These are phyloP conservation scores for Tuber melanosporum DNA, from an alignment of 495 filamentous ascomycete genomes.

Conservation along the genomic window DNA sequence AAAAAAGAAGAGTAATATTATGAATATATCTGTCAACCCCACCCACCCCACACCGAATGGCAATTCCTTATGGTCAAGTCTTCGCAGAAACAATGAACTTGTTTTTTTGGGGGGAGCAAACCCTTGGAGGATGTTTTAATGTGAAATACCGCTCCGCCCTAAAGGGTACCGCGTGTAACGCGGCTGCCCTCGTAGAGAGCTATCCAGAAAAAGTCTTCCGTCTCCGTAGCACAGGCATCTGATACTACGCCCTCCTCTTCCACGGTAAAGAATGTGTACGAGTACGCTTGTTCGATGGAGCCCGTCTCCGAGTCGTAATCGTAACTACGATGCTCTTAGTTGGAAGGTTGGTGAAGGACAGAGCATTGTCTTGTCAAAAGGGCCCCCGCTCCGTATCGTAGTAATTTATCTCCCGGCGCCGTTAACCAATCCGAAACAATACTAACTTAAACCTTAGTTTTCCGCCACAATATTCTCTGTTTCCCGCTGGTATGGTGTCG, in stretches of 20 bases:
- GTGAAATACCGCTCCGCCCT: constrained; percentile 34
- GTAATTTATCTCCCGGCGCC: neutral
- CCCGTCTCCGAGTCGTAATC: constrained; percentile 63
- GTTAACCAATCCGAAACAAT: neutral
- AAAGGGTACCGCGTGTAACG: constrained; percentile 60
- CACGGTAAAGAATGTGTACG: constrained; percentile 54
- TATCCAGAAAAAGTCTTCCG: constrained; percentile 66
- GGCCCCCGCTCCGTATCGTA: constrained; percentile 42
- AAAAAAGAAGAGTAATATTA: constrained; percentile 13
- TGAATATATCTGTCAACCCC: neutral
- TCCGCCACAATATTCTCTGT: neutral
- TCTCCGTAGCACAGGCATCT: constrained; percentile 70
- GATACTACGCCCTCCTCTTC: constrained; percentile 57
- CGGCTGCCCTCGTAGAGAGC: constrained; percentile 66
- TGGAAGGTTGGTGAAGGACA: constrained; percentile 77
- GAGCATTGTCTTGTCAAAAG: constrained; percentile 69
- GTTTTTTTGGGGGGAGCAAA: too few species aligned
- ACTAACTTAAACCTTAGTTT: neutral
- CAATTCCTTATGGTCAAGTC: constrained; percentile 27
- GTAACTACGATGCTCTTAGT: constrained; percentile 66
- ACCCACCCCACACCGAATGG: neutral
- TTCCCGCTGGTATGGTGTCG: neutral
- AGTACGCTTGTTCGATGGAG: constrained; percentile 54
- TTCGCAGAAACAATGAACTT: too few species aligned
- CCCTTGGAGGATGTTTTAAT: too few species aligned